A percentile compares a stretch with the other conserved stretches of the same genome.
phyloP scores from a whole-genome alignment of 2,329 filamentous ascomycete species.

The Fusarium xyrophilum region DNA sequence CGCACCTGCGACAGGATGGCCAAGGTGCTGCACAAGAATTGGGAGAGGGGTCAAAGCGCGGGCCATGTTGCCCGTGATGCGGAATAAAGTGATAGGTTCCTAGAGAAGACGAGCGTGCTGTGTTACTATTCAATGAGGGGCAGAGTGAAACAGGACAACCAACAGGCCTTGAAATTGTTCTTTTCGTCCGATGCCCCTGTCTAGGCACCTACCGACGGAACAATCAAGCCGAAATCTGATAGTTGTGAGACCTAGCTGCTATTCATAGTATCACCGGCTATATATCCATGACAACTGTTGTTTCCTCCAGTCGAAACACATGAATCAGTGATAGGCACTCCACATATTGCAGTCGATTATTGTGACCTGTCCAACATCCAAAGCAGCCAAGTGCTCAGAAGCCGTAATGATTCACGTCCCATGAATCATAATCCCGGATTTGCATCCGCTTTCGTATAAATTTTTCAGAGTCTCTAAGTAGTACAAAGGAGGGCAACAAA shows the following conservation, averaged over 20 bases:
- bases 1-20: constrained; percentile 18
- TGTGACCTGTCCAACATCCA: not conserved
- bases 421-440: not conserved
- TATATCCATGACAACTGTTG: not conserved
- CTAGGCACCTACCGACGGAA: not conserved
- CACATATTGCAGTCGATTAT: not conserved
- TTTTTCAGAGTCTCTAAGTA: not conserved
- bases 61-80: not conserved
- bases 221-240: not conserved
- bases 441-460: no score
- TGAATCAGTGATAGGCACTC: not conserved
- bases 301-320: not conserved
- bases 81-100: not conserved
- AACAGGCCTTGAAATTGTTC: not conserved
- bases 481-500: not conserved
- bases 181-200: not conserved
- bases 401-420: not conserved
- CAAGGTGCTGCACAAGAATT: constrained; percentile 3
- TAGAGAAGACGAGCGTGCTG: not conserved
- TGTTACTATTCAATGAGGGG: not conserved
- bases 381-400: no score
- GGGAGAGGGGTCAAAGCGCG: constrained; percentile 3
- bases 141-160: not conserved
- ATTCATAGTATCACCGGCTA: not conserved
- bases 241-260: not conserved